Evolutionary conservation across 352 stramenopile genomes (phyloP), one percentile per base, ranked within the genome.

Genomic region (Phytopythium sindhum): DNA sequence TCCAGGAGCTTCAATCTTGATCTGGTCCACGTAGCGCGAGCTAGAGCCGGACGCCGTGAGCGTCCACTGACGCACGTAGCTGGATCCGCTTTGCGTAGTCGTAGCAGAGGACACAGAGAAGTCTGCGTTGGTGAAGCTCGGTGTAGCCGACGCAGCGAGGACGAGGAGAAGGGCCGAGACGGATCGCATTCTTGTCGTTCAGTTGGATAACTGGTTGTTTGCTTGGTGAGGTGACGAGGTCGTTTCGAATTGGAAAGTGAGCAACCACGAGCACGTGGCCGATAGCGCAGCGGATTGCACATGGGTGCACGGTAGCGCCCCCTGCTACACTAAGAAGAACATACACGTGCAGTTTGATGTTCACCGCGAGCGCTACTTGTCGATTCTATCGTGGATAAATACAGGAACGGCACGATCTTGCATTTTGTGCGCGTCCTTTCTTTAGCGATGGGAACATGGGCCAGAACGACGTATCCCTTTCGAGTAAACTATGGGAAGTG

Each of bases 41-140:
- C 58, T 47, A 26, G 51, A 56, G 56, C 67, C 68, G 15, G 52
- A 39, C 26, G 51, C 33, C 15, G 56, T 64, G 37, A 77, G 57
- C 24, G 66, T 74, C 66, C 67, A 77, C 37, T 77, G 57, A 24
- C 70, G 73, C 23, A 72, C 66, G 0, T 60, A 67, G 53, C 42
- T 70, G 33, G 71, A 73, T 23, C 60, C 57, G 28, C 52, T 68
- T 31, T 57, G 63, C 35, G 64, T 57, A 5, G 65, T 65, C 33
- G 65, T 60, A 0, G 57, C 44, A 26, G 61, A 67, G 11, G 69
- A 64, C 26, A 72, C 55, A 2, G 61, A 59, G 50, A 73, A 75
- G 8, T 68, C 55, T 3, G 67, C 64, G 35, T 66, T 37, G 15
- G 61, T 58, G 53, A 28, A 0, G 23, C 14, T 39, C 1, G 31